These are phyloP conservation scores for Backusella tarrabulga DNA, from an alignment of 192 early-diverging fungal genomes.

Conservation along the genomic window DNA sequence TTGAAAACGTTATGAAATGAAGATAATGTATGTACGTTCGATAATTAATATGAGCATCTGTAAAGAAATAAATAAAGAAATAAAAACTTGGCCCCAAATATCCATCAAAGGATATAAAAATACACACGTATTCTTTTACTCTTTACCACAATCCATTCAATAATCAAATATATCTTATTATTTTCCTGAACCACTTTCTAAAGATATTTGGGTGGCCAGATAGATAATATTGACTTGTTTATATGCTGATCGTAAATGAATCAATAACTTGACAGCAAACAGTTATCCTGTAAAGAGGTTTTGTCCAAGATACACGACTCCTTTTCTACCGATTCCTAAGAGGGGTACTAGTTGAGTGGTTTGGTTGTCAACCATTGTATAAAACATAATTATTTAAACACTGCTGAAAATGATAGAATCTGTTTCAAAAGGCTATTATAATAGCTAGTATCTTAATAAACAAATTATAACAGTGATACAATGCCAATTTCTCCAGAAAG, in stretches of 20 bases:
- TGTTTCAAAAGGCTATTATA: no score
- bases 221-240: constrained; percentile 63
- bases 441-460: no score
- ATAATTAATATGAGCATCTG: no score
- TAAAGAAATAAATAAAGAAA: no score
- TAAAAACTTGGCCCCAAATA: no score
- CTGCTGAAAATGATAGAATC: no score
- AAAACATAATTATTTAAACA: background rate
- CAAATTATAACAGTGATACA: no score
- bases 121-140: no score
- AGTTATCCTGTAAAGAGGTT: constrained; percentile 49
- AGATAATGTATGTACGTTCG: no score
- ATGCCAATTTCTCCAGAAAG: no score
- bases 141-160: constrained; percentile 45
- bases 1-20: no score
- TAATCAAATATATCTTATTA: constrained; percentile 59
- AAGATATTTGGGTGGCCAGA: constrained; percentile 68
- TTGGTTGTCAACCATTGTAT: constrained; percentile 10
- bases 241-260: constrained; percentile 59
- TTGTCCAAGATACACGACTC: constrained; percentile 69
- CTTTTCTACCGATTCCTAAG: constrained; percentile 75
- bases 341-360: constrained; percentile 26
- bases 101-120: no score
- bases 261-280: constrained; percentile 75
- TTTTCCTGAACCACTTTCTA: constrained; percentile 59